phyloP scores from a whole-genome alignment of 306 rosid genomes.

The Argentina anserina region DNA sequence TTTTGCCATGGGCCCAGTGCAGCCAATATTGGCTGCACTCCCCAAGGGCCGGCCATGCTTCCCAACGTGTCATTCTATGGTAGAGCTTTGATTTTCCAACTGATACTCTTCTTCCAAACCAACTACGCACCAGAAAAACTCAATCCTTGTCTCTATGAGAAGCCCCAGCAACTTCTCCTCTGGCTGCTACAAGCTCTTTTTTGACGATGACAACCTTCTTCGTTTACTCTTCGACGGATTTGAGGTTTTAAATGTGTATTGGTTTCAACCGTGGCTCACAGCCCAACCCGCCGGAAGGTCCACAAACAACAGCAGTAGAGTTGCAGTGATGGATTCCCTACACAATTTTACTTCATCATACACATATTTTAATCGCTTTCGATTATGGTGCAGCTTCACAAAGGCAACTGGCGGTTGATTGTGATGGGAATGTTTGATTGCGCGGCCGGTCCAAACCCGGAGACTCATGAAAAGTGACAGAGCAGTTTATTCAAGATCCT shows the following conservation, averaged over 20 bases:
- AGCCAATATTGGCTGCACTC: too few relatives aligned
- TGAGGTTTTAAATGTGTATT: constrained; percentile 34
- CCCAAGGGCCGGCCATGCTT: too few relatives aligned
- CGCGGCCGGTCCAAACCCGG: constrained; percentile 25
- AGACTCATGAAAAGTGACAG: constrained; percentile 31
- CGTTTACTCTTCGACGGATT: constrained; percentile 50
- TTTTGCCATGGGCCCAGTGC: too few relatives aligned
- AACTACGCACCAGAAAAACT: constrained; percentile 33
- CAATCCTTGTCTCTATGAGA: constrained; percentile 42
- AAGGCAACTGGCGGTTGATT: constrained; percentile 36
- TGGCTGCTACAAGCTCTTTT: constrained; percentile 43
- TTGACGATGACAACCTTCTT: constrained; percentile 42
- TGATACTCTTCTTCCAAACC: constrained; percentile 47
- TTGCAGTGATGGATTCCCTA: constrained; percentile 31
- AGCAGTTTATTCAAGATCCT: constrained; percentile 36
- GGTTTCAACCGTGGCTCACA: constrained; percentile 41
- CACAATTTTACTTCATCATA: constrained; percentile 48
- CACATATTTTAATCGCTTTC: constrained; percentile 18
- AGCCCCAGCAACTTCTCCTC: constrained; percentile 42
- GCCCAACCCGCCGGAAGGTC: constrained; percentile 25
- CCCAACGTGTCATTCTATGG: constrained; percentile 34
- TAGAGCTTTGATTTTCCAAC: constrained; percentile 58
- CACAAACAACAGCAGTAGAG: constrained; percentile 34
- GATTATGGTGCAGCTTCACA: constrained; percentile 36
- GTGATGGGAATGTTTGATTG: constrained; percentile 42